Conservation (phyloP, 257 asterid genomes). For the Cordia subcordata region DNA sequence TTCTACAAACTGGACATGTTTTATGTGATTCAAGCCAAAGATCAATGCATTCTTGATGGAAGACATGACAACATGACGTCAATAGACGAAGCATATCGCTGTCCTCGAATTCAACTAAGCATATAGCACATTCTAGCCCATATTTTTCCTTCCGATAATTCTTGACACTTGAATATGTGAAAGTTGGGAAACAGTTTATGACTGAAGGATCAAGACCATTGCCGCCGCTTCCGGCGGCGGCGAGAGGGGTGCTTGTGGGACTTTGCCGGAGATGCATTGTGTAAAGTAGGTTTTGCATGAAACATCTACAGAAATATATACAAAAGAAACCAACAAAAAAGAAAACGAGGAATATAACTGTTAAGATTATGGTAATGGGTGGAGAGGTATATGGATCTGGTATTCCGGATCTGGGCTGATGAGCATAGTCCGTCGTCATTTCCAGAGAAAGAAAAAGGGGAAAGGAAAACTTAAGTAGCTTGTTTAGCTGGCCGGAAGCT, state of each 20-base stretch:
- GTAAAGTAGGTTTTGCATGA: constrained; percentile 52
- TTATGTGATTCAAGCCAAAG: constrained; percentile 81
- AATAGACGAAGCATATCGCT: constrained; percentile 58
- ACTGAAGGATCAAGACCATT: constrained; percentile 53
- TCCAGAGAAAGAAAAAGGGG: constrained; percentile 8
- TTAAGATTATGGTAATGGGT: constrained; percentile 55
- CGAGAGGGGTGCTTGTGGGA: constrained; percentile 28
- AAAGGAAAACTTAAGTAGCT: neutral
- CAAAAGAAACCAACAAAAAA: constrained; percentile 69
- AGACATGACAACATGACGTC: constrained; percentile 72
- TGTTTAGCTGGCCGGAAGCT: constrained; percentile 16
- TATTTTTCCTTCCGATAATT: constrained; percentile 55
- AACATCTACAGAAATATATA: constrained; percentile 66
- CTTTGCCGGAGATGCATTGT: constrained; percentile 46
- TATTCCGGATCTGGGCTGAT: constrained; percentile 20
- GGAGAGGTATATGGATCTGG: constrained; percentile 38
- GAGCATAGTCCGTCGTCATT: constrained; percentile 44
- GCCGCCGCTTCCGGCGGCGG: constrained; percentile 10
- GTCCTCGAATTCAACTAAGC: constrained; percentile 60
- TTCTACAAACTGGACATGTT: constrained; percentile 87
- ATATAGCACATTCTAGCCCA: constrained; percentile 89
- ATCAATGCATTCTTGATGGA: constrained; percentile 86
- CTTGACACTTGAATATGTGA: constrained; percentile 62
- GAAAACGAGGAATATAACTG: constrained; percentile 47
- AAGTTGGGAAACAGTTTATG: constrained; percentile 60